Percentiles rank a stretch among this genome's conserved stretches.
Conservation (phyloP, 148 eudicot species). For the Cornus suecica region DNA sequence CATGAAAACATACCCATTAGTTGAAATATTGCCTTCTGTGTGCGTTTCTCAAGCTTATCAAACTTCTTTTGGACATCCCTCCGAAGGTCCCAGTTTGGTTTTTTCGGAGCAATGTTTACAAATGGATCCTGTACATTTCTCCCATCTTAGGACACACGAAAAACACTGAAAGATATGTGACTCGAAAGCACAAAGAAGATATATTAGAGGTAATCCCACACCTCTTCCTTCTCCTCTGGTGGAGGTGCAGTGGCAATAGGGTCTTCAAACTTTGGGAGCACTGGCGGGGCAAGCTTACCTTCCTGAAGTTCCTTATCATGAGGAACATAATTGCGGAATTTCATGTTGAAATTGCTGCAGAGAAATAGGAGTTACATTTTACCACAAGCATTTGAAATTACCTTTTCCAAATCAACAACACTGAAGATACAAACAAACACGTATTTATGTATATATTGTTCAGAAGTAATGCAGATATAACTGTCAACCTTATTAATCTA, state of each 20-base stretch:
- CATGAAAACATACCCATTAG: conserved; percentile 58
- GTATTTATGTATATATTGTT: not conserved
- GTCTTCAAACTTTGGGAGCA: conserved; percentile 89
- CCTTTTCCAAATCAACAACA: not conserved
- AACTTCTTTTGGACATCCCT: conserved; percentile 95
- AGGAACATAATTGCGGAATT: conserved; percentile 94
- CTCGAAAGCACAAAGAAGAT: conserved; percentile 10
- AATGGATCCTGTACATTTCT: conserved; percentile 70
- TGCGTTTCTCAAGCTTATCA: conserved; percentile 85
- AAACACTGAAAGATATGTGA: not conserved
- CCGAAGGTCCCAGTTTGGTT: conserved; percentile 95
- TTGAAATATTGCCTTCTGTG: conserved; percentile 80
- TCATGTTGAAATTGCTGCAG: conserved; percentile 60
- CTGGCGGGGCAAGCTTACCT: conserved; percentile 87
- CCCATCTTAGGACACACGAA: conserved; percentile 3
- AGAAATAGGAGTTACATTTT: not conserved
- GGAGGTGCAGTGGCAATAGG: conserved; percentile 66
- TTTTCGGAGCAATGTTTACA: conserved; percentile 95
- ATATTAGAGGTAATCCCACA: conserved; percentile 12
- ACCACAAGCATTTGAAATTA: conserved; percentile 3
- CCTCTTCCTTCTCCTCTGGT: conserved; percentile 83
- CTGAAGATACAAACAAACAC: not conserved
- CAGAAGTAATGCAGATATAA: not conserved
- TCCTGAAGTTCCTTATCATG: conserved; percentile 95
- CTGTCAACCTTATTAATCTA: not conserved